Conservation (phyloP, 768 basidiomycete genomes). For the Leccinum rimulosum region DNA sequence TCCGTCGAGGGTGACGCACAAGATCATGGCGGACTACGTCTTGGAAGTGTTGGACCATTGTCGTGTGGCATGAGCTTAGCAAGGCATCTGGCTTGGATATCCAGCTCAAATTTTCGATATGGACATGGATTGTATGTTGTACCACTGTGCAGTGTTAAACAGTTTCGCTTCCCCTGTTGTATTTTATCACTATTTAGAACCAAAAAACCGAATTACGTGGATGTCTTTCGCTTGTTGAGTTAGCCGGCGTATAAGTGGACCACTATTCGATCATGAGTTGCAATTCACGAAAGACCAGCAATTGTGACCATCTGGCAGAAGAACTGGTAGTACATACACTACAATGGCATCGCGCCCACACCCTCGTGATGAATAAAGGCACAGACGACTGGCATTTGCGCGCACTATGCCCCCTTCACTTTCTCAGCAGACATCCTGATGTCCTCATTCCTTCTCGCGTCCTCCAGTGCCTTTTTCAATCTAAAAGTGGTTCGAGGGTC, state of each 20-base stretch:
- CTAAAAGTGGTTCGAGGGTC: background rate
- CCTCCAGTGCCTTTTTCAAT: constrained; percentile 7
- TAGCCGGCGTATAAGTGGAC: too few species aligned
- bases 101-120: background rate
- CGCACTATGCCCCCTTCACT: background rate
- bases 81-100: background rate
- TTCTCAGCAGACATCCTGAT: background rate
- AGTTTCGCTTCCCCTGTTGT: background rate
- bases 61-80: constrained; percentile 8
- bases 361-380: too few species aligned
- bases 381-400: background rate
- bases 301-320: too few species aligned
- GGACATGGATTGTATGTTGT: background rate
- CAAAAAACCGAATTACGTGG: background rate
- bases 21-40: constrained; percentile 55
- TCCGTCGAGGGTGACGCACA: constrained; percentile 47
- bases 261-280: too few species aligned
- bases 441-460: background rate
- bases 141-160: background rate
- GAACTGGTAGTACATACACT: background rate
- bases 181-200: background rate
- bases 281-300: too few species aligned
- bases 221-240: background rate
- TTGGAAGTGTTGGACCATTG: constrained; percentile 39
- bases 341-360: background rate